Base-by-base conservation (phyloP, 371 early-diverging fungal genomes). In the Pancytospora philotis region DNA sequence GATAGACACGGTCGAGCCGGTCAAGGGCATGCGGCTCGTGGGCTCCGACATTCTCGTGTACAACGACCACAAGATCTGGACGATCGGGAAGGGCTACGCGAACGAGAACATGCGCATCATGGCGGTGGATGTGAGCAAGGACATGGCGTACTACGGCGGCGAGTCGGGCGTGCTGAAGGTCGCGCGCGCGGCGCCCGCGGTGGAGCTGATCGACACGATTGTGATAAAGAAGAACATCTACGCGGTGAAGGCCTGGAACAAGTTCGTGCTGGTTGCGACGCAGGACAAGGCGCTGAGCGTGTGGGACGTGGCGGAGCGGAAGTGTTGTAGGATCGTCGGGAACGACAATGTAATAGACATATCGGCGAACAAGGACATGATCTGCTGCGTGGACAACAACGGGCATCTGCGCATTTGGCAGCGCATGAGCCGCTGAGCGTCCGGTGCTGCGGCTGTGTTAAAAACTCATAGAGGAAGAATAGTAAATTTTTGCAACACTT, bases 291-390 rank as follows among this genome's bases (percentile, higher is more conserved):
- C 27, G 27, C 10, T 55, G 10, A 55, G 34, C 27, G 27, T 55
- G 10, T 10, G 16, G 55, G 27, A 55, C 27, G 10, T 55, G 10
- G 27, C 10, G 10, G 34, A 10, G 10, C 16, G 34, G 10, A 55
- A 55, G 27, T 10, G 55, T 35, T 30, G 27, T 27, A 10, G 55
- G 27, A 55, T 55, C 27, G 27, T 55, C 30, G 10, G 27, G 27
- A 55, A 10, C 10, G 55, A 55, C 55, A 55, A 55, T 55, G 55
- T 55, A 10, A 27, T 55, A 30, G 55, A 55, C 27, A 55, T 55
- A 35, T 10, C 10, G 10, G 10, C 10, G 10, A 55, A 55, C 34
- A 35, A 55, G 55, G 10, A 55, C 34, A 35, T 10, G 27, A 10
- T 55, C 10, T 55, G 27, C 55, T 55, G 10, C 34, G 55, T 55